A percentile compares a stretch with the other conserved stretches of the same genome.
These are phyloP conservation scores for Termitomyces sp. DNA, from an alignment of 768 basidiomycete species.

Conservation along the genomic window DNA sequence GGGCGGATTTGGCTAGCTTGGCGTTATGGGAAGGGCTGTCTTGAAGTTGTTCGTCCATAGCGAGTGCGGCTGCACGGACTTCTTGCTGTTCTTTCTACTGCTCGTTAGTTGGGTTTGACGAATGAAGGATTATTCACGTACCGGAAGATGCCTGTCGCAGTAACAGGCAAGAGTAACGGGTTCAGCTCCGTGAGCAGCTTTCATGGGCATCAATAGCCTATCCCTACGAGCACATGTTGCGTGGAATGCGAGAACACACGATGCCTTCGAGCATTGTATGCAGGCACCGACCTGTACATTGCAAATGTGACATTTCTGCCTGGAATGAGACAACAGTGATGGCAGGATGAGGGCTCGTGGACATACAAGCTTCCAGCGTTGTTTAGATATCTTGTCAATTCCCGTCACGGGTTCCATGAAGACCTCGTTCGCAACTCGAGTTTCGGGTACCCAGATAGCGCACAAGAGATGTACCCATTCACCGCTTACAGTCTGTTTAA, in stretches of 20 bases:
- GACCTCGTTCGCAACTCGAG: constrained; percentile 85
- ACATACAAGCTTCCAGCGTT: constrained; percentile 89
- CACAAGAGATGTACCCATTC: constrained; percentile 97
- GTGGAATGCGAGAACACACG: constrained; percentile 91
- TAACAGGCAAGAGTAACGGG: constrained; percentile 61
- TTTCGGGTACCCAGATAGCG: constrained; percentile 97
- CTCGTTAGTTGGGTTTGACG: background rate
- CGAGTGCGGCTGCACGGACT: constrained; percentile 48
- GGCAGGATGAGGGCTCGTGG: background rate
- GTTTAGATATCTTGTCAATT: constrained; percentile 81
- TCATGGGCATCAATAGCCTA: constrained; percentile 84
- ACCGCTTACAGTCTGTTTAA: constrained; percentile 91
- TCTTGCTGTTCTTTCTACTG: constrained; percentile 67
- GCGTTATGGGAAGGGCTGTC: constrained; percentile 32
- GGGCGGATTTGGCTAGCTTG: constrained; percentile 69
- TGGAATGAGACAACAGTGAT: background rate
- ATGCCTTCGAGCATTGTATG: constrained; percentile 73
- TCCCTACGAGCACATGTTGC: constrained; percentile 89
- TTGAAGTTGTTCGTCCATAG: constrained; percentile 42
- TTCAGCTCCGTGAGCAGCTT: constrained; percentile 70
- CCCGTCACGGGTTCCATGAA: constrained; percentile 99
- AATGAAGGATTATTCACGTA: constrained; percentile 31
- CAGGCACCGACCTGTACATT: constrained; percentile 68
- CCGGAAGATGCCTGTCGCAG: constrained; percentile 90
- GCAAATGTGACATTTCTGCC: constrained; percentile 46